These are phyloP conservation scores for Colletotrichum phormii DNA, from an alignment of 2,329 filamentous ascomycete genomes.

Conservation along the genomic window DNA sequence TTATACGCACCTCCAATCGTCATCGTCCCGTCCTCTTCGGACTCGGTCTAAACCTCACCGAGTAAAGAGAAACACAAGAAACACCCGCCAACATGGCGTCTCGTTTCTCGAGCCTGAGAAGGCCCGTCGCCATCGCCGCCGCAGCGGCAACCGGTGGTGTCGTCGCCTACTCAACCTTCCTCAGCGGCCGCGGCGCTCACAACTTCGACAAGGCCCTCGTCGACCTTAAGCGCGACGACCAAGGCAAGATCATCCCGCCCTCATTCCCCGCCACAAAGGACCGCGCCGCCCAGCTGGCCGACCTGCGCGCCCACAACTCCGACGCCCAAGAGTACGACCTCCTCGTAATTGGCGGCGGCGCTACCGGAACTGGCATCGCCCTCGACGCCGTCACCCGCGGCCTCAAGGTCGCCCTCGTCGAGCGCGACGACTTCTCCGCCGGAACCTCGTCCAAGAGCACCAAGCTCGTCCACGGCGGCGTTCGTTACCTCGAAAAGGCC, in stretches of 20 bases:
- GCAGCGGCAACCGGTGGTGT: constrained; percentile 42
- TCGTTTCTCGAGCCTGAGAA: constrained; percentile 49
- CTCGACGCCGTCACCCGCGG: constrained; percentile 84
- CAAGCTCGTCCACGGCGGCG: constrained; percentile 87
- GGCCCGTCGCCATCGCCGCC: constrained; percentile 48
- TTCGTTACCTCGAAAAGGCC: constrained; percentile 87
- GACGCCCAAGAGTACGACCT: constrained; percentile 76
- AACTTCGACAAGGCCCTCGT: constrained; percentile 48
- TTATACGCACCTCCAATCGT: too few relatives aligned
- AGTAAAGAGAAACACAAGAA: background rate
- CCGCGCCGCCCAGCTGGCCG: constrained; percentile 53
- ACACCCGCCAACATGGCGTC: constrained; percentile 45
- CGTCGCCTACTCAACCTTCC: constrained; percentile 44
- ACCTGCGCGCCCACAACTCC: constrained; percentile 49
- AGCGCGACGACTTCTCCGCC: constrained; percentile 84
- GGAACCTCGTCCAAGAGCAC: constrained; percentile 90
- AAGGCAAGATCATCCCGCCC: constrained; percentile 52
- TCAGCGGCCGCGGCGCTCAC: constrained; percentile 43
- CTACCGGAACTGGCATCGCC: constrained; percentile 83
- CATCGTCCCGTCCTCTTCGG: background rate
- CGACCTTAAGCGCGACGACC: constrained; percentile 49
- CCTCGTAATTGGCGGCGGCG: constrained; percentile 82
- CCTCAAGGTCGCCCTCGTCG: constrained; percentile 82
- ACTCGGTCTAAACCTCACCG: constrained; percentile 17
- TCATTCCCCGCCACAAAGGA: constrained; percentile 48